Evolutionary conservation across 129 eudicot genomes (phyloP).

Genomic region (Lonicera japonica): DNA sequence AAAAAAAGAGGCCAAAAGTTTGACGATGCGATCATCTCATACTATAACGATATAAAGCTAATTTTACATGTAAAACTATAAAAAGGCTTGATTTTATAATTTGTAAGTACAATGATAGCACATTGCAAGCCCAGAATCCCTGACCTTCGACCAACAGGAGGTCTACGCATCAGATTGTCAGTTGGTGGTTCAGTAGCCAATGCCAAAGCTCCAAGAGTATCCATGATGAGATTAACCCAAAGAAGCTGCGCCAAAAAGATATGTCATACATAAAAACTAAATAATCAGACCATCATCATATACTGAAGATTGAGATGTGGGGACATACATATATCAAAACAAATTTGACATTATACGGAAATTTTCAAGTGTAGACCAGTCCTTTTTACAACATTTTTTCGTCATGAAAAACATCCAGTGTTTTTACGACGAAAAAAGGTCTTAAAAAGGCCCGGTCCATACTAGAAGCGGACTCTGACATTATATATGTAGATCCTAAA

Average conservation of each 20-base stretch:
- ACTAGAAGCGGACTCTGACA: no score
- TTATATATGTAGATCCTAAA: no score
- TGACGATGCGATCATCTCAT: not conserved
- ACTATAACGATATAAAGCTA: not conserved
- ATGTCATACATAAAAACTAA: not conserved
- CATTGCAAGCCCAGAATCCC: constrained; percentile 1
- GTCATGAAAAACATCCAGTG: no score
- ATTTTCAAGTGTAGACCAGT: no score
- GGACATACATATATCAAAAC: not conserved
- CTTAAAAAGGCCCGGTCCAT: no score
- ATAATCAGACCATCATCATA: not conserved
- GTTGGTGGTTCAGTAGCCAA: constrained; percentile 99
- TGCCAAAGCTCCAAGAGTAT: constrained; percentile 96
- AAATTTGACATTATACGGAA: not conserved
- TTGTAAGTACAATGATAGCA: not conserved
- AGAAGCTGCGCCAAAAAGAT: constrained; percentile 55
- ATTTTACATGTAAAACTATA: not conserved
- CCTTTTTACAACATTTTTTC: no score
- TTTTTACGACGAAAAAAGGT: no score
- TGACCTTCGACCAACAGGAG: constrained; percentile 94
- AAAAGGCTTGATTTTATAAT: not conserved
- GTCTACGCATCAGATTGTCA: constrained; percentile 83
- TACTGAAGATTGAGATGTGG: not conserved
- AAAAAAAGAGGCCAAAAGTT: not conserved
- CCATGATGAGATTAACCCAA: constrained; percentile 98